phyloP scores from a whole-genome alignment of 257 asterid species.

The Petrea volubilis region DNA sequence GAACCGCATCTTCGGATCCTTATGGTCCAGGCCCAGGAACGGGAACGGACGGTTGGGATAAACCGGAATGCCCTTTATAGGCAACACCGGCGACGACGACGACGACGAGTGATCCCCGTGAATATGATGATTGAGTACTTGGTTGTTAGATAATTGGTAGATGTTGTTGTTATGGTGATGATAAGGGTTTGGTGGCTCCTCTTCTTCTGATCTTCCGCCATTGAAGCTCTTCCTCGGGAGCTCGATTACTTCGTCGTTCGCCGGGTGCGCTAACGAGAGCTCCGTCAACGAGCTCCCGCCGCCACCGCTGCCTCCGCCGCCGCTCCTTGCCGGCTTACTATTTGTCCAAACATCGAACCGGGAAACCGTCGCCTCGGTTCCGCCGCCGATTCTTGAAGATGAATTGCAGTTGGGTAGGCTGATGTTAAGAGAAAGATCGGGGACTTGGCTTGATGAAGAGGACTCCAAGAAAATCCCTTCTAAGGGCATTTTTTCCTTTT shows the following conservation, averaged over 20 bases:
- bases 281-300: constrained; percentile 44
- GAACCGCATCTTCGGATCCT: constrained; percentile 50
- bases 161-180: constrained; percentile 1
- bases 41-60: constrained; percentile 65
- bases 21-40: constrained; percentile 45
- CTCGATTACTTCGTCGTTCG: constrained; percentile 9
- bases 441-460: constrained; percentile 42
- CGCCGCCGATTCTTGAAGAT: constrained; percentile 33
- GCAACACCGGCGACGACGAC: constrained; percentile 63
- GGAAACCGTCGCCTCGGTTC: constrained; percentile 2
- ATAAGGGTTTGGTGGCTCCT: constrained; percentile 54
- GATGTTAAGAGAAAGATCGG: constrained; percentile 89
- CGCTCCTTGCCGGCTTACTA: constrained; percentile 11
- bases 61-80: constrained; percentile 80
- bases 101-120: constrained; percentile 48
- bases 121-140: constrained; percentile 39
- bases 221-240: constrained; percentile 11
- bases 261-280: constrained; percentile 71
- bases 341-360: constrained; percentile 33
- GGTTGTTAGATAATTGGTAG: constrained; percentile 20
- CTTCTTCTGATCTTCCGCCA: constrained; percentile 9
- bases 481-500: constrained; percentile 50
- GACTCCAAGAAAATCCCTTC: constrained; percentile 69
- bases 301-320: background rate
- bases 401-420: constrained; percentile 62